phyloP scores from a whole-genome alignment of 148 eudicot species.

The Fagopyrum tataricum region DNA sequence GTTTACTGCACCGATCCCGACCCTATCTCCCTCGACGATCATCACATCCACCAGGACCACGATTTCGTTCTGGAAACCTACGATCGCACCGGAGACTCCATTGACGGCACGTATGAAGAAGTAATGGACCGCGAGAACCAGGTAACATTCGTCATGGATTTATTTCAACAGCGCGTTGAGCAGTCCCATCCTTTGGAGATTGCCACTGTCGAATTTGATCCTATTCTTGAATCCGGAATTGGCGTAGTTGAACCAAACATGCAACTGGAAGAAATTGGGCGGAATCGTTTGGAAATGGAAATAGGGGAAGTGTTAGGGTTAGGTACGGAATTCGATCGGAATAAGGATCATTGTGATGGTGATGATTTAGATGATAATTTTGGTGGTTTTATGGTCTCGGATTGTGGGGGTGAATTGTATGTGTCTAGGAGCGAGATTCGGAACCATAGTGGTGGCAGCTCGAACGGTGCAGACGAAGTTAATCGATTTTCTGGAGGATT shows the following conservation, averaged over 20 bases:
- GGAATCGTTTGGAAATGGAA: constrained; percentile 30
- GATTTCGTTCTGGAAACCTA: neutral
- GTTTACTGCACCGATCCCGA: constrained; percentile 18
- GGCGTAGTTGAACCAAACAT: constrained; percentile 26
- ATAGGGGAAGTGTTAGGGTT: constrained; percentile 39
- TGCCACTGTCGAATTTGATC: constrained; percentile 16
- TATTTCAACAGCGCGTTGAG: constrained; percentile 51
- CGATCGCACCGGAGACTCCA: neutral
- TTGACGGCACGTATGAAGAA: constrained; percentile 8
- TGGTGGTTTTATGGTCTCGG: constrained; percentile 34
- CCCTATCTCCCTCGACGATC: constrained; percentile 12
- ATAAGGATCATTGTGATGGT: constrained; percentile 10
- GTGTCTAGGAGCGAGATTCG: constrained; percentile 30
- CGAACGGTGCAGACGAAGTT: constrained; percentile 10
- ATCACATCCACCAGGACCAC: neutral
- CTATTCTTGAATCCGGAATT: constrained; percentile 22
- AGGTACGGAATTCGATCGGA: constrained; percentile 17
- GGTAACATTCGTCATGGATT: constrained; percentile 49
- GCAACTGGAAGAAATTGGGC: constrained; percentile 22
- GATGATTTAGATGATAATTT: constrained; percentile 22
- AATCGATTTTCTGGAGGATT: constrained; percentile 20
- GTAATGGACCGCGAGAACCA: constrained; percentile 40
- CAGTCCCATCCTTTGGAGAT: constrained; percentile 23
- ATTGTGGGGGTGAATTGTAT: constrained; percentile 40
- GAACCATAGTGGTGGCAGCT: constrained; percentile 18